These are phyloP conservation scores for Penicillium sp. DNA, from an alignment of 2,329 filamentous ascomycete species.

Conservation along the genomic window DNA sequence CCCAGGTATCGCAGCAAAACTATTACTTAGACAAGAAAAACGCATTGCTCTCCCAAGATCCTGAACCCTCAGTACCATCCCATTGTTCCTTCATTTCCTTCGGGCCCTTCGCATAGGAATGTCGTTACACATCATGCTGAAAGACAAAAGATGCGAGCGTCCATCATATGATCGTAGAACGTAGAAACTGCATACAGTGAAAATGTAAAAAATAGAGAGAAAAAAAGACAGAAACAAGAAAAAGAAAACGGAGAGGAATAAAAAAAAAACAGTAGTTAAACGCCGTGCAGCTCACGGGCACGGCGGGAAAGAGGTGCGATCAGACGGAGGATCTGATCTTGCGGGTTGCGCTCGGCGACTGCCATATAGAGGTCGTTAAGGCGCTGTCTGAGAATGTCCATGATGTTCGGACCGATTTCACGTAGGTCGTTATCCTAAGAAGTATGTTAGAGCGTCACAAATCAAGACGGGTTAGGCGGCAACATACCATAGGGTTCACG, in stretches of 20 bases:
- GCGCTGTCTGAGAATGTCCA: slow-evolving; percentile 62
- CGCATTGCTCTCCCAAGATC: not conserved
- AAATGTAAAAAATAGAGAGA: not conserved
- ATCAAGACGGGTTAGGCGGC: not conserved
- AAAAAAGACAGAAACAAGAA: not conserved
- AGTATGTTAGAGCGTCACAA: slow-evolving; percentile 9
- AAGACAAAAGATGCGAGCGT: slow-evolving; percentile 7
- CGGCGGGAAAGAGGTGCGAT: slow-evolving; percentile 53
- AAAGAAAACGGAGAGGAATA: not conserved
- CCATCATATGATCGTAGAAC: slow-evolving; percentile 3
- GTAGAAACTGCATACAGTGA: not conserved
- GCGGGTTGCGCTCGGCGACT: slow-evolving; percentile 57
- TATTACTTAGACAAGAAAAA: not conserved
- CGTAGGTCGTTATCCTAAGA: slow-evolving; percentile 57
- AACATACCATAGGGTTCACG: slow-evolving; percentile 58
- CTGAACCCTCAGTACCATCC: not conserved
- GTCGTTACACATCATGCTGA: slow-evolving; percentile 19
- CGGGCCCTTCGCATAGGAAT: slow-evolving; percentile 7
- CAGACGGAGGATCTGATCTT: slow-evolving; percentile 56
- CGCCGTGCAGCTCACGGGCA: slow-evolving; percentile 41
- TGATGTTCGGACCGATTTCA: slow-evolving; percentile 62
- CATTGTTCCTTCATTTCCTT: slow-evolving; percentile 8
- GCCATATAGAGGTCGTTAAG: slow-evolving; percentile 62
- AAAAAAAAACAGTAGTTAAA: not conserved
- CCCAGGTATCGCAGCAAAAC: slow-evolving; percentile 2